phyloP scores from a whole-genome alignment of 306 rosid genomes.

The Ammopiptanthus mongolicus region DNA sequence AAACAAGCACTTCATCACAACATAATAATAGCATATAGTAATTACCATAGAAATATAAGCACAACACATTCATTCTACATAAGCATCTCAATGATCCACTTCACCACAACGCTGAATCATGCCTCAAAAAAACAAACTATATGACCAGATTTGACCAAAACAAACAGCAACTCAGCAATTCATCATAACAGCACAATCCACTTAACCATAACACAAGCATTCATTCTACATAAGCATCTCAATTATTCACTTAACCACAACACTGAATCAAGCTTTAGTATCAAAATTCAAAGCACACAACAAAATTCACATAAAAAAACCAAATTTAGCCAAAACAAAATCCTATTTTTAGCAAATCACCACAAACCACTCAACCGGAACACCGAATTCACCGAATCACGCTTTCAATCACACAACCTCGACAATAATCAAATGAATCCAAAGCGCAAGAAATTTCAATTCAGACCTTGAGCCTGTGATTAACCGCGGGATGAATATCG shows the following conservation, averaged over 20 bases:
- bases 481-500: conserved; percentile 90
- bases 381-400: not conserved
- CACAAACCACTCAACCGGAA: not conserved
- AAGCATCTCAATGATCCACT: not conserved
- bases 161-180: not conserved
- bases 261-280: not conserved
- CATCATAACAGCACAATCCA: not conserved
- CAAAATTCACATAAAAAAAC: not conserved
- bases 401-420: not conserved
- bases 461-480: conserved; percentile 85
- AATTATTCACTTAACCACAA: not conserved
- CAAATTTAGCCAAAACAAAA: not conserved
- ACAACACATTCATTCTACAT: not conserved
- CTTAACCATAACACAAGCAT: not conserved
- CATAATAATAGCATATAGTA: not conserved
- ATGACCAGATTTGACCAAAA: not conserved
- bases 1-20: not conserved
- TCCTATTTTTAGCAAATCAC: not conserved
- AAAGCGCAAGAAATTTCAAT: not conserved
- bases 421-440: not conserved
- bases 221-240: not conserved
- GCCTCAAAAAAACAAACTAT: not conserved
- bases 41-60: not conserved
- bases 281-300: not conserved
- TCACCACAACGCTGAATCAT: not conserved